These are phyloP conservation scores for Beta corolliflora DNA, from an alignment of 179 eudicot genomes.

Conservation along the genomic window DNA sequence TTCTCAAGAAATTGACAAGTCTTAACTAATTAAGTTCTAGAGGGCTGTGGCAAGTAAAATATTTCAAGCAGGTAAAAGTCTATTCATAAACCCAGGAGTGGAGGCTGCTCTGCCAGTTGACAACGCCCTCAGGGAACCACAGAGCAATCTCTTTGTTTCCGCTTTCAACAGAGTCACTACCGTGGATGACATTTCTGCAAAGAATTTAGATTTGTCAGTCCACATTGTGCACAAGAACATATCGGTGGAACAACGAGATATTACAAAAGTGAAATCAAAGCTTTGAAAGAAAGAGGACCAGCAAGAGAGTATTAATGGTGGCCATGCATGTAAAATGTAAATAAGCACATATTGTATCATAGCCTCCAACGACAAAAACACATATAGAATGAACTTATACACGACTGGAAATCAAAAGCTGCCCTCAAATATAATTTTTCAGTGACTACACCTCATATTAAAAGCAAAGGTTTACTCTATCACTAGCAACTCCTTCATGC, in stretches of 20 bases:
- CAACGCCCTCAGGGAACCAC: constrained; percentile 90
- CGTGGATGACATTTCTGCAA: constrained; percentile 85
- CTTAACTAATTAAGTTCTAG: background rate
- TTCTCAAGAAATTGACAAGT: background rate
- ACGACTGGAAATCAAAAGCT: too few species aligned
- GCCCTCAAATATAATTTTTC: too few species aligned
- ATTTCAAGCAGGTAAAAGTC: constrained; percentile 11
- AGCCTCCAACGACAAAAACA: background rate
- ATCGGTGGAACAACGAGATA: background rate
- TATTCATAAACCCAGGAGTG: constrained; percentile 85
- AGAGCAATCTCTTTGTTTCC: constrained; percentile 85
- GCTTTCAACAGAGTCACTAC: constrained; percentile 87
- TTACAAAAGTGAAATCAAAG: background rate
- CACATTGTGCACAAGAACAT: background rate
- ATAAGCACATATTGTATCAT: too few species aligned
- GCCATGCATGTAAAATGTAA: too few species aligned
- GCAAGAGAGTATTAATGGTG: background rate
- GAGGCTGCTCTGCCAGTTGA: constrained; percentile 78
- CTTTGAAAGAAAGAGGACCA: too few species aligned
- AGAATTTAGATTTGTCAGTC: background rate
- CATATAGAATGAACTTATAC: background rate
- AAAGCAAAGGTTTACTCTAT: too few species aligned
- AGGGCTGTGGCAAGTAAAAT: background rate
- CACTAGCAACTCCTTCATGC: too few species aligned
- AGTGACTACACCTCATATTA: too few species aligned